Conservation (phyloP, 352 stramenopile genomes). For the Globisporangium viniferum region DNA sequence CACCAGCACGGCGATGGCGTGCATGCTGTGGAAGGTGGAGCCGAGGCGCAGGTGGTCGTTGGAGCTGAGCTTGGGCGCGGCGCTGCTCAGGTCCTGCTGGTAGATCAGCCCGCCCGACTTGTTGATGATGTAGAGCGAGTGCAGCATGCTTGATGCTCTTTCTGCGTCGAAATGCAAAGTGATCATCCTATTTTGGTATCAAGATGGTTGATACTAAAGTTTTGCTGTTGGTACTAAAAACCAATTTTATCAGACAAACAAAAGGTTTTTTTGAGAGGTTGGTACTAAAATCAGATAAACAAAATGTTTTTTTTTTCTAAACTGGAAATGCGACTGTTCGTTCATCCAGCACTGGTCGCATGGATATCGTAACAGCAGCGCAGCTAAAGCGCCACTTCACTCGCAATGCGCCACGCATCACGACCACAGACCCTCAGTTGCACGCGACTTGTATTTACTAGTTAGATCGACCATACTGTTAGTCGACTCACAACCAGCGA, state of each 20-base stretch:
- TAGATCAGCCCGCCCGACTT: slow-evolving; percentile 92
- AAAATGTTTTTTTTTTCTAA: no score
- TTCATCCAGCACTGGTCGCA: no score
- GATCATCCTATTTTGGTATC: background rate
- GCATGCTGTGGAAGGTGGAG: slow-evolving; percentile 94
- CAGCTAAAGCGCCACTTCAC: background rate
- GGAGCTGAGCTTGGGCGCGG: slow-evolving; percentile 81
- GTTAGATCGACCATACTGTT: background rate
- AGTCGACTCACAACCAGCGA: background rate
- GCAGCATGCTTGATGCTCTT: slow-evolving; percentile 83
- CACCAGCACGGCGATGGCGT: slow-evolving; percentile 87
- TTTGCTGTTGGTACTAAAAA: no score
- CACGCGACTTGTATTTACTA: background rate
- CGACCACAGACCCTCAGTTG: background rate
- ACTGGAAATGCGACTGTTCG: background rate
- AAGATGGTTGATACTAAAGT: background rate
- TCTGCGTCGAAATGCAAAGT: background rate
- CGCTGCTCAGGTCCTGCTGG: slow-evolving; percentile 87
- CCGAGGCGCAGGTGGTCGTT: slow-evolving; percentile 92
- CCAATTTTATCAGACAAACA: no score
- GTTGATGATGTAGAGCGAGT: slow-evolving; percentile 94
- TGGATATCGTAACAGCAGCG: background rate
- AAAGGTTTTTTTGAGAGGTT: no score
- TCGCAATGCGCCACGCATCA: background rate
- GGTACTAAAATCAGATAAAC: no score